Conservation (phyloP, 108 stramenopile species). For the Pseudonitzschia pungens region DNA sequence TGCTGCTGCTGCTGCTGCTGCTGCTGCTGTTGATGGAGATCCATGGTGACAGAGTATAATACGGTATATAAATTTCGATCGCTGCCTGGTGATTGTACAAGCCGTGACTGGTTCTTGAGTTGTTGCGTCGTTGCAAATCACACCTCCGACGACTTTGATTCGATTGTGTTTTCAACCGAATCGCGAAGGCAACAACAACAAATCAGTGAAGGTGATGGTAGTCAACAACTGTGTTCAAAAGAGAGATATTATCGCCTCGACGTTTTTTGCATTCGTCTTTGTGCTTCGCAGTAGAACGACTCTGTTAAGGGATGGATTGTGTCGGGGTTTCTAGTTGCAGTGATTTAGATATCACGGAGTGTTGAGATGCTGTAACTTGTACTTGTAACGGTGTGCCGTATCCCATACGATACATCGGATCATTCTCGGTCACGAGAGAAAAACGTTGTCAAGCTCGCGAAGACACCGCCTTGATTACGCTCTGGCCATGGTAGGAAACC, state of each 20-base stretch:
- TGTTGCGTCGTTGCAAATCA: not conserved
- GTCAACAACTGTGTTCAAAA: no score
- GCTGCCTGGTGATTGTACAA: not conserved
- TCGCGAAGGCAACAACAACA: not conserved
- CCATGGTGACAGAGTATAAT: not conserved
- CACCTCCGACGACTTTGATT: not conserved
- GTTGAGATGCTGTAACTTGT: no score
- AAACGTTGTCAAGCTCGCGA: not conserved
- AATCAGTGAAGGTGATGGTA: not conserved
- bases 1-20: not conserved
- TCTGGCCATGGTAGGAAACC: not conserved
- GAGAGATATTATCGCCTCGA: not conserved
- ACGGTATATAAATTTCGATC: no score
- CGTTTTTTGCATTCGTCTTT: not conserved
- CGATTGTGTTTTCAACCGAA: not conserved
- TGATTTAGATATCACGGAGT: no score
- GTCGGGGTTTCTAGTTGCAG: no score
- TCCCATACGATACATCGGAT: not conserved
- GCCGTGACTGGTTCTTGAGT: not conserved
- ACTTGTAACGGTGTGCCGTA: not conserved
- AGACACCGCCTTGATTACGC: not conserved
- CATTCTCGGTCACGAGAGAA: not conserved
- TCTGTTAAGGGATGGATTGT: no score
- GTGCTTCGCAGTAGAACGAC: no score
- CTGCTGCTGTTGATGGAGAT: slow-evolving; percentile 1